Evolutionary conservation across 2,329 filamentous ascomycete genomes (phyloP).

Genomic region (Rugonectria rugulosa): DNA sequence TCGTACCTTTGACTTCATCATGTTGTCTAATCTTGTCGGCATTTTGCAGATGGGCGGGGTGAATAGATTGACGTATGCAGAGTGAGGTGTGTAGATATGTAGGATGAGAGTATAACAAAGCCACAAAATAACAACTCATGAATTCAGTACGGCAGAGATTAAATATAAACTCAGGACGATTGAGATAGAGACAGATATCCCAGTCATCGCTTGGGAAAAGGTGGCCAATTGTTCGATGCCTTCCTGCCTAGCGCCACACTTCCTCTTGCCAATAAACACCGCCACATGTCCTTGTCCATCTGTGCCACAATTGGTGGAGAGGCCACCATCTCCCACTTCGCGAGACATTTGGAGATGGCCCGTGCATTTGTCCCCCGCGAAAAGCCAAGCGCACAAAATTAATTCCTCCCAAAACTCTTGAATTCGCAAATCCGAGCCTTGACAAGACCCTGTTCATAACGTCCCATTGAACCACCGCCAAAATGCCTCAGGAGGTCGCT

Average conservation of each 20-base stretch:
- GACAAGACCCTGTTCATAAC: slow-evolving; percentile 39
- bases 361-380: slow-evolving; percentile 41
- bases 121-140: too few relatives aligned
- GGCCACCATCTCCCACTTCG: slow-evolving; percentile 28
- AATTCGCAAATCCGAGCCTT: slow-evolving; percentile 37
- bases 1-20: slow-evolving; percentile 38
- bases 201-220: slow-evolving; percentile 23
- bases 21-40: slow-evolving; percentile 33
- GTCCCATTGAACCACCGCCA: slow-evolving; percentile 61
- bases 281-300: slow-evolving; percentile 1
- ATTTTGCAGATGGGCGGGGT: slow-evolving; percentile 11
- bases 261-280: background rate
- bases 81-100: too few relatives aligned
- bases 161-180: background rate
- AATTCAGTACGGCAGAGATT: background rate
- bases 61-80: background rate
- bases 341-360: slow-evolving; percentile 29
- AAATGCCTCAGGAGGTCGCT: slow-evolving; percentile 97
- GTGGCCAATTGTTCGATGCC: slow-evolving; percentile 32
- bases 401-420: slow-evolving; percentile 42
- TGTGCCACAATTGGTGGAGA: slow-evolving; percentile 36
- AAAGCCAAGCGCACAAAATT: slow-evolving; percentile 43
- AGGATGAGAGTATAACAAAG: too few relatives aligned
- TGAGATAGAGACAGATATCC: slow-evolving; percentile 5
- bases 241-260: slow-evolving; percentile 15